A percentile compares a stretch with the other conserved stretches of the same genome.
Evolutionary conservation across 1,284 basidiomycete genomes (phyloP).

Genomic region (Gymnopus androsaceus): DNA sequence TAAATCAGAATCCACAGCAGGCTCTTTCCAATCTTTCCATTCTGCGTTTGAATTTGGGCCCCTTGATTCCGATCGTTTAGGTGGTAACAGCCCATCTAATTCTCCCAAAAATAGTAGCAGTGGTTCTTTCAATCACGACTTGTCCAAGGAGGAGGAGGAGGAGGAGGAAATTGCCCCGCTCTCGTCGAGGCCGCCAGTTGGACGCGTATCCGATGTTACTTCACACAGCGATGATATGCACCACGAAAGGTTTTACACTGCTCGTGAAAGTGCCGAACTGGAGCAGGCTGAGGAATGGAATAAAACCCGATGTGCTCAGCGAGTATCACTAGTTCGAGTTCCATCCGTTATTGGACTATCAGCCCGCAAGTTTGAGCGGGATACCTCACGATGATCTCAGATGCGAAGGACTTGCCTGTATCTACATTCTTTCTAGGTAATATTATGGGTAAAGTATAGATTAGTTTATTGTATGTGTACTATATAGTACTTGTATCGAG

Average conservation of each 20-base stretch:
- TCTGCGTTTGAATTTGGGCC: constrained; percentile 61
- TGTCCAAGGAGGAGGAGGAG: constrained; percentile 27
- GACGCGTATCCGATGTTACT: constrained; percentile 5
- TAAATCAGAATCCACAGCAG: constrained; percentile 51
- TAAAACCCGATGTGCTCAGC: constrained; percentile 79
- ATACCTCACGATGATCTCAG: constrained; percentile 3
- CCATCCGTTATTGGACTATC: constrained; percentile 60
- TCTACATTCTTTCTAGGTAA: not conserved
- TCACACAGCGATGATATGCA: constrained; percentile 24
- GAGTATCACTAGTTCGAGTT: constrained; percentile 76
- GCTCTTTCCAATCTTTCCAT: constrained; percentile 69
- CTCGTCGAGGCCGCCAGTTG: not conserved
- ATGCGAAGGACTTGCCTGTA: not conserved
- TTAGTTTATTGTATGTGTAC: not conserved
- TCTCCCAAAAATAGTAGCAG: constrained; percentile 36
- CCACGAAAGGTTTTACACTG: constrained; percentile 51
- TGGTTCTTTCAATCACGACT: constrained; percentile 22
- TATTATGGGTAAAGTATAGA: not conserved
- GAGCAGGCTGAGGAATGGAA: constrained; percentile 85
- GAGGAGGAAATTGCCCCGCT: not conserved
- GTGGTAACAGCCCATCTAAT: constrained; percentile 36
- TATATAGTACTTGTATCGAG: not conserved
- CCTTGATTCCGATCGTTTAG: constrained; percentile 32
- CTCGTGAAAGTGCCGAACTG: constrained; percentile 41
- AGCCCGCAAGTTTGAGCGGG: constrained; percentile 26